Percentiles rank a stretch among this genome's conserved stretches.
phyloP scores from a whole-genome alignment of 331 rosid genomes.

The Malus hybrid region DNA sequence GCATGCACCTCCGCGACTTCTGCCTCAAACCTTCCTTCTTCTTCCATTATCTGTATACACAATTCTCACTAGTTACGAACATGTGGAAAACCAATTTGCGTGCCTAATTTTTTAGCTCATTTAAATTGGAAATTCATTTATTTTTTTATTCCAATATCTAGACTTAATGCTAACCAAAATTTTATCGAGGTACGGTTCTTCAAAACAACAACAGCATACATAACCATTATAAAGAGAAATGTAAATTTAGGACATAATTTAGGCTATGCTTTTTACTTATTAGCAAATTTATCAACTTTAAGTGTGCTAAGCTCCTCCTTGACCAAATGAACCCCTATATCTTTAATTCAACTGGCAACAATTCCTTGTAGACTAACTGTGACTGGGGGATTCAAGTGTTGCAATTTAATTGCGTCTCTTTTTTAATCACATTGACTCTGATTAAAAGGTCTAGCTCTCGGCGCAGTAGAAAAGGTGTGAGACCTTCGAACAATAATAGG shows the following conservation, averaged over 20 bases:
- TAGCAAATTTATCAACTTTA: background rate
- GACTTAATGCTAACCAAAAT: no score
- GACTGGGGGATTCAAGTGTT: background rate
- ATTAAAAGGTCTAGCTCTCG: background rate
- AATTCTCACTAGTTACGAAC: background rate
- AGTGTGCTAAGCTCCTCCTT: background rate
- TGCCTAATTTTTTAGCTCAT: background rate
- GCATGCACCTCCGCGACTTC: conserved; percentile 87
- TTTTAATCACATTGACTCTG: background rate
- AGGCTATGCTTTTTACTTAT: background rate
- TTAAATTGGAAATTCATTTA: background rate
- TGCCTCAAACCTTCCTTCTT: conserved; percentile 79
- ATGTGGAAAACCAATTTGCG: background rate
- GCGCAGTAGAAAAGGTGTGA: background rate
- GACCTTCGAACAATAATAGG: background rate
- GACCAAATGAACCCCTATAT: background rate
- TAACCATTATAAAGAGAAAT: background rate
- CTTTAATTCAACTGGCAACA: background rate
- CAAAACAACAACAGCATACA: background rate
- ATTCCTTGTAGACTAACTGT: background rate
- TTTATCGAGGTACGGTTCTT: background rate
- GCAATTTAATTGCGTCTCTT: background rate
- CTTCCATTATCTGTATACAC: conserved; percentile 63
- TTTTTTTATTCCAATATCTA: background rate
- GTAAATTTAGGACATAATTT: background rate